A percentile compares a stretch with the other conserved stretches of the same genome.
Evolutionary conservation across 2,329 filamentous ascomycete genomes (phyloP).

Genomic region (Aspergillus hiratsukae): DNA sequence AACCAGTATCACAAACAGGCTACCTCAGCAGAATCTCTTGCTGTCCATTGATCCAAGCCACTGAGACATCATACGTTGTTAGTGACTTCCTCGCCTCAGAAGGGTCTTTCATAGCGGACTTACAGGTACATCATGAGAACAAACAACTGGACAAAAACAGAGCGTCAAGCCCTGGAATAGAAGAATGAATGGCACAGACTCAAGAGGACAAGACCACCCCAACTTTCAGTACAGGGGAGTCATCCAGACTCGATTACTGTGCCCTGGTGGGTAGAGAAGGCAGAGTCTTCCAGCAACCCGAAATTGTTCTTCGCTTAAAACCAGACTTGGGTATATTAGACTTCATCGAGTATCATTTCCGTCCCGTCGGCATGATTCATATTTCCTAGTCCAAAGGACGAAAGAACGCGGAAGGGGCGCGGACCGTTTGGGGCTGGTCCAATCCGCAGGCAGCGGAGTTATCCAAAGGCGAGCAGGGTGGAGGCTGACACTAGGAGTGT

Average conservation of each 20-base stretch:
- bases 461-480: constrained; percentile 12
- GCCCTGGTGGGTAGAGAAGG: constrained; percentile 16
- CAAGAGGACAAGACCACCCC: constrained; percentile 12
- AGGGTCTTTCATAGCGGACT: constrained; percentile 11
- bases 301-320: constrained; percentile 11
- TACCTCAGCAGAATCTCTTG: constrained; percentile 14
- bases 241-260: constrained; percentile 10
- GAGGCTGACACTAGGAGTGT: constrained; percentile 15
- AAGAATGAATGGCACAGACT: constrained; percentile 15
- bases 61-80: constrained; percentile 11
- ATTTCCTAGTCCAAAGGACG: background rate
- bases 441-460: constrained; percentile 12
- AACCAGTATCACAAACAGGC: constrained; percentile 25
- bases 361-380: constrained; percentile 1
- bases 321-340: constrained; percentile 16
- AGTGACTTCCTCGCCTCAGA: constrained; percentile 1
- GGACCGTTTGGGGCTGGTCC: constrained; percentile 11
- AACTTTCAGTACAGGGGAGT: constrained; percentile 8
- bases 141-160: constrained; percentile 13
- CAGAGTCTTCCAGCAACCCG: constrained; percentile 19
- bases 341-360: constrained; percentile 9
- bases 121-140: constrained; percentile 11
- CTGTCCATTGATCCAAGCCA: constrained; percentile 10
- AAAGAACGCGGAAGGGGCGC: constrained; percentile 1
- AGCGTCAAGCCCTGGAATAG: constrained; percentile 28